Percentiles rank a stretch among this genome's conserved stretches.
These are phyloP conservation scores for Nyssa sinensis DNA, from an alignment of 148 eudicot species.

Conservation along the genomic window DNA sequence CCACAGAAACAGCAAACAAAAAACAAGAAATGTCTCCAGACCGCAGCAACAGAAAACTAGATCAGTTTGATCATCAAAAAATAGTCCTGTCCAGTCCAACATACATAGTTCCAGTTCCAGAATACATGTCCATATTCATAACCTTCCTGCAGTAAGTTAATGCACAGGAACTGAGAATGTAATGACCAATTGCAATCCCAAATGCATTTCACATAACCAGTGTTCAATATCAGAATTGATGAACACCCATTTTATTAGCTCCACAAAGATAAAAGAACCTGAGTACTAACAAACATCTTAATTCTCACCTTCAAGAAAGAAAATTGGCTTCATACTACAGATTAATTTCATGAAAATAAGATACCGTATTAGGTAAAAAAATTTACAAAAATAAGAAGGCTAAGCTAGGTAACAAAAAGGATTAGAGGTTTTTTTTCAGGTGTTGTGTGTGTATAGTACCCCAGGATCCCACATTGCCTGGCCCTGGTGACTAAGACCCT, in stretches of 20 bases:
- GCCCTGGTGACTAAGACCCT: too few relatives aligned
- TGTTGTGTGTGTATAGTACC: too few relatives aligned
- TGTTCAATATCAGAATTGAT: neutral
- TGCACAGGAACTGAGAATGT: slow-evolving; percentile 3
- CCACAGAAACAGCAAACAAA: slow-evolving; percentile 11
- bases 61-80: slow-evolving; percentile 1
- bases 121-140: too few relatives aligned
- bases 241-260: slow-evolving; percentile 1
- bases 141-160: slow-evolving; percentile 17
- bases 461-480: too few relatives aligned
- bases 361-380: too few relatives aligned
- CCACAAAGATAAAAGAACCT: neutral
- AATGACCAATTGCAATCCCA: slow-evolving; percentile 13
- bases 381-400: too few relatives aligned
- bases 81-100: slow-evolving; percentile 1
- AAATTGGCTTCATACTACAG: neutral
- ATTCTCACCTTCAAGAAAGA: neutral
- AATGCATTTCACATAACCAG: neutral
- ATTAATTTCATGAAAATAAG: neutral
- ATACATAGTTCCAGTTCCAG: slow-evolving; percentile 1
- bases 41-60: too few relatives aligned
- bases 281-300: neutral
- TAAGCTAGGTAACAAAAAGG: neutral
- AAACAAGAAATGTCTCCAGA: slow-evolving; percentile 15
- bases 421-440: too few relatives aligned